These are phyloP conservation scores for Solidago caesia DNA, from an alignment of 129 eudicot genomes.

Conservation along the genomic window DNA sequence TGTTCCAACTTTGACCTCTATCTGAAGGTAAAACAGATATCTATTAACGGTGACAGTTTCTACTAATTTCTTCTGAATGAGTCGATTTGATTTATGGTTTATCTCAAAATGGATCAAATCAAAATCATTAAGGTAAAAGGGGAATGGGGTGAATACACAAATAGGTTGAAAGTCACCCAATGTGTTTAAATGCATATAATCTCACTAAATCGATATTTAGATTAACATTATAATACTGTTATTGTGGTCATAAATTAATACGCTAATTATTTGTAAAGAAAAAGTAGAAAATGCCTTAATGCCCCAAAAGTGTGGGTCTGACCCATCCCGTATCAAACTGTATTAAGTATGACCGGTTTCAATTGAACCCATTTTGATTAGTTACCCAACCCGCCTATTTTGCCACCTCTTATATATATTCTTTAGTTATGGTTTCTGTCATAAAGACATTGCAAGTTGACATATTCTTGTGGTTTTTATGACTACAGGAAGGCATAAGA, in stretches of 20 bases:
- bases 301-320: not conserved
- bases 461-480: not conserved
- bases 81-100: not conserved
- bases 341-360: not conserved
- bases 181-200: not conserved
- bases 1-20: constrained; percentile 10
- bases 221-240: not conserved
- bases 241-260: not conserved
- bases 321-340: not conserved
- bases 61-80: not conserved
- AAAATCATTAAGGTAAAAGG: too few species aligned
- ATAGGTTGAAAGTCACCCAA: not conserved
- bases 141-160: not conserved
- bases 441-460: not conserved
- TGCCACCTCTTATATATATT: not conserved
- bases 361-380: not conserved
- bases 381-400: not conserved
- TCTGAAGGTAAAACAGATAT: not conserved
- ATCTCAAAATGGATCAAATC: not conserved
- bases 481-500: not conserved
- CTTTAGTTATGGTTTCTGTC: not conserved
- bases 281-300: not conserved
- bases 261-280: not conserved
- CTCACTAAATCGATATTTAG: not conserved
- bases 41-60: not conserved